These are phyloP conservation scores for Myxozyma lipomycoides DNA, from an alignment of 805 yeast species.

Conservation along the genomic window DNA sequence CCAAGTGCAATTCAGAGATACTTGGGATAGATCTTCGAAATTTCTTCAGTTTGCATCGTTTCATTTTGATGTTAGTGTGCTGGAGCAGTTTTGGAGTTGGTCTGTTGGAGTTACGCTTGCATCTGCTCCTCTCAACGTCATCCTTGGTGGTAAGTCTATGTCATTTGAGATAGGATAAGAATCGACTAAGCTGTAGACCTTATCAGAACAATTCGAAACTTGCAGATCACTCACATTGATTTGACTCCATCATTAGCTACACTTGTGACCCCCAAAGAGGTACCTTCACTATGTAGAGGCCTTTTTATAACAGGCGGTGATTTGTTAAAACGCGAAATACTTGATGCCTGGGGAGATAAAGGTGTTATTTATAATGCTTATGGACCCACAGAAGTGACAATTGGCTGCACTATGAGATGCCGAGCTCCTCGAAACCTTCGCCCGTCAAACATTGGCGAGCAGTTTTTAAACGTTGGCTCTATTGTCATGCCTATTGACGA, in stretches of 20 bases:
- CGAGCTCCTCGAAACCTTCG: constrained; percentile 25
- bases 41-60: constrained; percentile 32
- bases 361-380: constrained; percentile 31
- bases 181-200: constrained; percentile 13
- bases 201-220: constrained; percentile 12
- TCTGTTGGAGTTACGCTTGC: constrained; percentile 29
- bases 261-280: constrained; percentile 71
- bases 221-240: constrained; percentile 30
- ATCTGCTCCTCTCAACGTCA: constrained; percentile 28
- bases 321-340: constrained; percentile 28
- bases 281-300: constrained; percentile 27
- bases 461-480: constrained; percentile 30
- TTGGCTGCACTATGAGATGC: constrained; percentile 30
- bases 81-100: constrained; percentile 35
- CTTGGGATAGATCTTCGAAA: constrained; percentile 15
- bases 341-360: constrained; percentile 30
- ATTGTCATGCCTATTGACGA: constrained; percentile 20
- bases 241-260: constrained; percentile 55
- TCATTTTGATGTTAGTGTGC: constrained; percentile 32
- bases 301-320: constrained; percentile 34
- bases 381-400: constrained; percentile 34
- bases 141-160: constrained; percentile 16
- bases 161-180: background rate
- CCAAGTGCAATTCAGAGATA: constrained; percentile 22
- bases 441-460: constrained; percentile 31